Base-by-base conservation (phyloP, 2,329 filamentous ascomycete genomes). In the Talaromyces atroroseus region DNA sequence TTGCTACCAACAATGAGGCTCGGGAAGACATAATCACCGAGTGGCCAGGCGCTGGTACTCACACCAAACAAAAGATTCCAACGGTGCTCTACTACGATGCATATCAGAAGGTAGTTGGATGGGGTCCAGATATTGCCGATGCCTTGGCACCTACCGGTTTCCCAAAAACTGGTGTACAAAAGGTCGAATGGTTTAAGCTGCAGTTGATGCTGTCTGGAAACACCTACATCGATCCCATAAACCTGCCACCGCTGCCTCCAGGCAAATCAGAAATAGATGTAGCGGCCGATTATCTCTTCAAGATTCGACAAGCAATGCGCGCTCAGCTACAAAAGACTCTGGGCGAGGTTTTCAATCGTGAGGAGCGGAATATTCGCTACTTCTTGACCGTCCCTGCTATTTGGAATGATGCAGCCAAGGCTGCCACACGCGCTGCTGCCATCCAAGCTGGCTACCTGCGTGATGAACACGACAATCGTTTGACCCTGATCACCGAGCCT, bases 31-130 rank as follows among this genome's bases (percentile, higher is more conserved):
- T 97, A 66, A 99, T 99, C 66, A 95, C 92, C 61, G 94, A 99
- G 77, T 99, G 94, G 94, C 94, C 94, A 24, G 94, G 94, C 65
- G 92, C 94, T 36, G 94, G 94, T 64, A 96, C 94, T 56, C 92
- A 96, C 73, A 96, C 94, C 51, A 97, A 97, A 78, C 94, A 99
- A 77, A 99, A 99, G 94, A 97, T 99, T 65, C 94, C 94, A 16
- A 97, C 94, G 14, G 94, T 99, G n/a, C 83, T 99, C 59, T 99
- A 99, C 79, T 99, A 99, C 71, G 94, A 99, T 71, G 92, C 97
- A 76, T 96, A 96, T 74, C 94, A 99, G 70, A 96, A 97, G 75
- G 94, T 99, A 49, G 94, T 97, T n/a, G 94, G 94, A 66, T 99
- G 94, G 94, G 94, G 94, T 60, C 92, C 92, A 57, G 94, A 99